A percentile compares a stretch with the other conserved stretches of the same genome.
Conservation (phyloP, 2,329 filamentous ascomycete genomes). For the Paecilomyces dactylethromorphus region DNA sequence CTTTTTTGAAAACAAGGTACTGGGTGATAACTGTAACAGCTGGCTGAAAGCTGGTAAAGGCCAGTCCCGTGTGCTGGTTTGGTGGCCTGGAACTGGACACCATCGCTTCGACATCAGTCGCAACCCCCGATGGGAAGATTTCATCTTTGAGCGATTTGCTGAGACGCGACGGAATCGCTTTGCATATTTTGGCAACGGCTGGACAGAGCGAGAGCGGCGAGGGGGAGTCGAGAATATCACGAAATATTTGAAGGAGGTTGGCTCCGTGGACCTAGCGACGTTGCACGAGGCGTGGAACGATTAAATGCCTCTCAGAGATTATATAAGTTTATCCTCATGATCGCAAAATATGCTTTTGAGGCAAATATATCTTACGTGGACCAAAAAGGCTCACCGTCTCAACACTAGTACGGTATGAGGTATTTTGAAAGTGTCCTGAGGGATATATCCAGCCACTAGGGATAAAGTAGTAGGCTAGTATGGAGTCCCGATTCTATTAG, state of each 20-base stretch:
- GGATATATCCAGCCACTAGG: background rate
- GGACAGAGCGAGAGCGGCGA: slow-evolving; percentile 2
- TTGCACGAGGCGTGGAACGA: slow-evolving; percentile 6
- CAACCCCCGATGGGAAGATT: slow-evolving; percentile 4
- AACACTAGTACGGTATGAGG: no score
- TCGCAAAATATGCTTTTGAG: no score
- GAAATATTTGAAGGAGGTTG: slow-evolving; percentile 4
- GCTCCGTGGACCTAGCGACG: slow-evolving; percentile 2
- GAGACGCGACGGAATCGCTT: slow-evolving; percentile 2
- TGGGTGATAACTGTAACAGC: slow-evolving; percentile 1
- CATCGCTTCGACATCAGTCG: slow-evolving; percentile 5
- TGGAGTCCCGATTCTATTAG: background rate
- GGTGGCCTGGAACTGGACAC: slow-evolving; percentile 4
- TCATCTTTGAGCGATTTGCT: slow-evolving; percentile 2
- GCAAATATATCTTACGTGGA: no score
- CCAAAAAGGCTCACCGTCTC: no score
- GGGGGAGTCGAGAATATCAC: background rate
- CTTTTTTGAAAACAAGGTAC: slow-evolving; percentile 3
- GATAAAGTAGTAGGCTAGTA: background rate
- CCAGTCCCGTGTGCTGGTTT: background rate
- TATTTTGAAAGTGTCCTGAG: background rate
- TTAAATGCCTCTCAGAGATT: background rate
- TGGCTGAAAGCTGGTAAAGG: slow-evolving; percentile 5
- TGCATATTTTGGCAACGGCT: slow-evolving; percentile 5
- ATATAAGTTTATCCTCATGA: no score